A percentile compares a stretch with the other conserved stretches of the same genome.
These are phyloP conservation scores for Tardiomyces blankii DNA, from an alignment of 1,139 yeast species.

Conservation along the genomic window DNA sequence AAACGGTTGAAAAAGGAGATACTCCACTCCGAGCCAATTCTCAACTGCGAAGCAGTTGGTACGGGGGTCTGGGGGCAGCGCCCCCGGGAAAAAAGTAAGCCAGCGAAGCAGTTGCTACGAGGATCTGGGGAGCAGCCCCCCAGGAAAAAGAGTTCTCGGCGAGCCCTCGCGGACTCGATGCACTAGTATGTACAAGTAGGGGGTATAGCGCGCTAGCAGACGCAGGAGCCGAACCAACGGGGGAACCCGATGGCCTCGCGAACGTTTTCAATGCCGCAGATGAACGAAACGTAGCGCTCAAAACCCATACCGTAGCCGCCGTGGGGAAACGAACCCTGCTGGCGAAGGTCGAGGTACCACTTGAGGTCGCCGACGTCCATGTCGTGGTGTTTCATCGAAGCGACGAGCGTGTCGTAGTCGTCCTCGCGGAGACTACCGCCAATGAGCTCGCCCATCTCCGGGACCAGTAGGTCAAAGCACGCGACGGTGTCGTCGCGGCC, in stretches of 20 bases:
- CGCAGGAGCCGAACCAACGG: conserved; percentile 38
- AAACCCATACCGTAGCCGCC: conserved; percentile 98
- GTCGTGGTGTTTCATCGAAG: conserved; percentile 34
- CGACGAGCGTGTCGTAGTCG: conserved; percentile 34
- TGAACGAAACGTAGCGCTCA: conserved; percentile 68
- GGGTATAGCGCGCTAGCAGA: conserved; percentile 24
- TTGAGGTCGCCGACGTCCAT: conserved; percentile 42
- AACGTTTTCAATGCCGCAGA: conserved; percentile 62
- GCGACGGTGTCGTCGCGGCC: conserved; percentile 55
- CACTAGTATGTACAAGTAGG: no score
- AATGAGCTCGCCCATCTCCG: conserved; percentile 90
- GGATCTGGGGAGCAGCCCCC: no score
- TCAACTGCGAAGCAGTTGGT: no score
- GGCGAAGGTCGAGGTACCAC: conserved; percentile 73
- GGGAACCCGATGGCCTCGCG: conserved; percentile 86
- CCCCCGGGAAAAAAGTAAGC: no score
- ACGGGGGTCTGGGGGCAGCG: no score
- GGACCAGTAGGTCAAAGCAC: conserved; percentile 80
- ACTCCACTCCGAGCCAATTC: no score
- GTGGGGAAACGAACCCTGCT: conserved; percentile 78
- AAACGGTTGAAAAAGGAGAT: no score
- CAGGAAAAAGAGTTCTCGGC: no score
- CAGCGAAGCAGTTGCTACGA: no score
- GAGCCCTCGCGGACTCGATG: no score
- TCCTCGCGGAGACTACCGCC: conserved; percentile 94